phyloP scores from a whole-genome alignment of 768 basidiomycete genomes.

The Tremella mesenterica region DNA sequence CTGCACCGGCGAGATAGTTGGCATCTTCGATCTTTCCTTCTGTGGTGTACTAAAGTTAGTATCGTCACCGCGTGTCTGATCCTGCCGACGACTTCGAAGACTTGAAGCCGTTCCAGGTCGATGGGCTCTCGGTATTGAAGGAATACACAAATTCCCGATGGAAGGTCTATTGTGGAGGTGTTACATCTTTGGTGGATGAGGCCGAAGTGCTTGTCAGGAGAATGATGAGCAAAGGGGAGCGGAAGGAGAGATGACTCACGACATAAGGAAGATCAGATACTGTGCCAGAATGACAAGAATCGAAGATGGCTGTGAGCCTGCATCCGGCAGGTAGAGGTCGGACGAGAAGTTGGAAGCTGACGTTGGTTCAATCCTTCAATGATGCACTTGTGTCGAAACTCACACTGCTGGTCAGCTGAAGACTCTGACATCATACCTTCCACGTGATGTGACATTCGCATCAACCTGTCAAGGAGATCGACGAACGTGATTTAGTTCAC shows the following conservation, averaged over 20 bases:
- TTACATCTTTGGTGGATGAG: too few relatives aligned
- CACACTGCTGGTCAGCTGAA: too few relatives aligned
- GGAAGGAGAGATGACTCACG: not conserved
- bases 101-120: not conserved
- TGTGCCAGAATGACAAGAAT: slow-evolving; percentile 43
- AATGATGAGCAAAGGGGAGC: too few relatives aligned
- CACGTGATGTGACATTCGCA: not conserved
- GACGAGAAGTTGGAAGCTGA: slow-evolving; percentile 64
- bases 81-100: too few relatives aligned
- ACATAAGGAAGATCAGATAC: slow-evolving; percentile 55
- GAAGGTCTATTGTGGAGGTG: too few relatives aligned
- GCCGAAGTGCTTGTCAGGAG: too few relatives aligned
- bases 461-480: too few relatives aligned
- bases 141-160: too few relatives aligned
- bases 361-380: not conserved
- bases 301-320: slow-evolving; percentile 60
- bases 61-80: not conserved
- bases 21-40: slow-evolving; percentile 94
- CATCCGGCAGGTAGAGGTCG: slow-evolving; percentile 69
- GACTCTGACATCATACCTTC: not conserved
- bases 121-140: too few relatives aligned
- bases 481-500: too few relatives aligned
- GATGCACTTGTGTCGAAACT: not conserved
- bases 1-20: slow-evolving; percentile 76
- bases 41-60: slow-evolving; percentile 59